phyloP scores from a whole-genome alignment of 1,284 basidiomycete species.

The Irpex sp. region DNA sequence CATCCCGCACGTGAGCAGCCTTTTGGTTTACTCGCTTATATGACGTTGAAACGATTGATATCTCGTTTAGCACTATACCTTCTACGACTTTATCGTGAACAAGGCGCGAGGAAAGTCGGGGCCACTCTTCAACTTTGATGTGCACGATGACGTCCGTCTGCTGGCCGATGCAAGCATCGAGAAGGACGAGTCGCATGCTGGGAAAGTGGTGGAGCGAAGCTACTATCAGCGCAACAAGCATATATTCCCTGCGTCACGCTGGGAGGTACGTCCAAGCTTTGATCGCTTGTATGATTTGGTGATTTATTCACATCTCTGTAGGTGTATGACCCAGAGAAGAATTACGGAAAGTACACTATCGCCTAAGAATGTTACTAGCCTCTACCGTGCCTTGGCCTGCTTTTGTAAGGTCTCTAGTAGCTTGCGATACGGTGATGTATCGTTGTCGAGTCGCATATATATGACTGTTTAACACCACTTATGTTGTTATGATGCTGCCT shows the following conservation, averaged over 20 bases:
- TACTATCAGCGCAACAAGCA: conserved; percentile 98
- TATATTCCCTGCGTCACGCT: conserved; percentile 93
- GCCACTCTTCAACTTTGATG: conserved; percentile 98
- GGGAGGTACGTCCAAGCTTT: conserved; percentile 67
- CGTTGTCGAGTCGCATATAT: no score
- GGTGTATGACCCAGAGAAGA: conserved; percentile 91
- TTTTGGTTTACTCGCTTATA: neutral
- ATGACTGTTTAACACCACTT: no score
- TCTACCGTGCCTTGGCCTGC: no score
- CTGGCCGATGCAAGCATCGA: conserved; percentile 94
- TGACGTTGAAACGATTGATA: conserved; percentile 3
- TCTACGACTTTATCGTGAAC: conserved; percentile 98
- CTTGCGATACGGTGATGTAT: no score
- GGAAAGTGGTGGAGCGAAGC: conserved; percentile 95
- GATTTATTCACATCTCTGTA: conserved; percentile 21
- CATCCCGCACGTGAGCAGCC: conserved; percentile 77
- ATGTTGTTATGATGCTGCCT: no score
- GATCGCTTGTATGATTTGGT: neutral
- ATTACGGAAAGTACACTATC: conserved; percentile 86
- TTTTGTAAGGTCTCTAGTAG: no score
- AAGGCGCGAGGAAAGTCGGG: conserved; percentile 98
- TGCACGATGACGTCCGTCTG: conserved; percentile 96
- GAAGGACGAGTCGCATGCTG: conserved; percentile 98
- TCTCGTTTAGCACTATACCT: conserved; percentile 81
- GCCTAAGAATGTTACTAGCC: conserved; percentile 25